A percentile compares a stretch with the other conserved stretches of the same genome.
Conservation (phyloP, 441 rosid genomes). For the Sinapis alba region DNA sequence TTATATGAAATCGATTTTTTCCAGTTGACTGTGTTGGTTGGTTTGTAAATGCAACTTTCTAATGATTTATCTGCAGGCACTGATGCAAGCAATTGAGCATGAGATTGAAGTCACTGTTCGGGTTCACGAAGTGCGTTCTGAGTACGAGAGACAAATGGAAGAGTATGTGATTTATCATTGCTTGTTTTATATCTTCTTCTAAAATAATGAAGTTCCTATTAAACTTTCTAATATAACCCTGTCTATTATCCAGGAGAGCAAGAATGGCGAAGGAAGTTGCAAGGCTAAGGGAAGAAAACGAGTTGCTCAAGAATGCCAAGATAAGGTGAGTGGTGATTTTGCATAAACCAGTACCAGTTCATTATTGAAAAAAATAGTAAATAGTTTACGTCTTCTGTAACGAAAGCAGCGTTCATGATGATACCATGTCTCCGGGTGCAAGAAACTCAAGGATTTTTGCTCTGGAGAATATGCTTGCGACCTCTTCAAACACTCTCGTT, state of each 20-base stretch:
- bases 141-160: slow-evolving; percentile 90
- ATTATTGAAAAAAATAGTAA: slow-evolving; percentile 9
- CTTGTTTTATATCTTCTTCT: slow-evolving; percentile 16
- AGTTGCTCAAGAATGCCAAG: slow-evolving; percentile 57
- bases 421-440: slow-evolving; percentile 94
- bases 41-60: slow-evolving; percentile 24
- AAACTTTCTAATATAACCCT: slow-evolving; percentile 10
- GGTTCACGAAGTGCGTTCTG: slow-evolving; percentile 93
- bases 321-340: slow-evolving; percentile 51
- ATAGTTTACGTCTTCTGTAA: slow-evolving; percentile 17
- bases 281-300: slow-evolving; percentile 77
- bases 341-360: background rate
- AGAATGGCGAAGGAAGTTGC: slow-evolving; percentile 90
- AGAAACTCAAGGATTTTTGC: slow-evolving; percentile 94
- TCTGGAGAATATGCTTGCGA: slow-evolving; percentile 92
- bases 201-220: background rate
- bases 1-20: slow-evolving; percentile 11
- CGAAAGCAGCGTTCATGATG: slow-evolving; percentile 56
- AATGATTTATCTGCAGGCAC: slow-evolving; percentile 56
- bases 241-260: slow-evolving; percentile 66
- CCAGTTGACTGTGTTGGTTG: slow-evolving; percentile 3
- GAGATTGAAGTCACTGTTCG: slow-evolving; percentile 94
- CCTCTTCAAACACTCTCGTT: slow-evolving; percentile 85
- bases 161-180: slow-evolving; percentile 63
- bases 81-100: slow-evolving; percentile 93